These are phyloP conservation scores for Colletotrichum sp. DNA, from an alignment of 2,329 filamentous ascomycete genomes.

Conservation along the genomic window DNA sequence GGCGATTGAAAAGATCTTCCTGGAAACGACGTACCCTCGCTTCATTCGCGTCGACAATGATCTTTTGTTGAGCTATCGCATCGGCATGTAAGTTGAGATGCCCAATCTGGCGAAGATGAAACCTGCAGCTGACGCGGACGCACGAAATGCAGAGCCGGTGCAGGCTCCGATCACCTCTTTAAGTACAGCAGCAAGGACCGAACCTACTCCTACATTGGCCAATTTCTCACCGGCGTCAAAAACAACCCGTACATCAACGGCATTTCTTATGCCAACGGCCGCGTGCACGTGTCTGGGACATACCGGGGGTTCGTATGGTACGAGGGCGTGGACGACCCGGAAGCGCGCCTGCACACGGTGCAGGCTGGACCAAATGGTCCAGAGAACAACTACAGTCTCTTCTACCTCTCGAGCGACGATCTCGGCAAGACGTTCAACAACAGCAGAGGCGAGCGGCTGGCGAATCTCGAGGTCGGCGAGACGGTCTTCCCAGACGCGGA, in stretches of 20 bases:
- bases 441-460: background rate
- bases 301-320: constrained; percentile 20
- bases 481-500: constrained; percentile 12
- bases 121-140: background rate
- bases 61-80: constrained; percentile 11
- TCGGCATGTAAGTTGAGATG: constrained; percentile 10
- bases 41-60: constrained; percentile 8
- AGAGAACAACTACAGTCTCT: constrained; percentile 18
- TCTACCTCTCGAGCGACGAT: constrained; percentile 17
- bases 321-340: constrained; percentile 14
- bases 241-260: constrained; percentile 20
- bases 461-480: constrained; percentile 12
- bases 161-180: constrained; percentile 16
- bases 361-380: constrained; percentile 17
- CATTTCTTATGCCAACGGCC: constrained; percentile 13
- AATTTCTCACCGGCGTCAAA: constrained; percentile 14
- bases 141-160: background rate
- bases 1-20: constrained; percentile 10
- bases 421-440: background rate
- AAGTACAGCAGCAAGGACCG: background rate
- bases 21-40: constrained; percentile 13
- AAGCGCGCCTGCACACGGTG: constrained; percentile 4
- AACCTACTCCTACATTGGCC: constrained; percentile 13
- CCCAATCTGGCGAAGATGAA: background rate
- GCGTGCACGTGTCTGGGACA: constrained; percentile 15